Percentiles rank a stretch among this genome's conserved stretches.
Conservation (phyloP, 768 basidiomycete species). For the Pleurotus giganteus region DNA sequence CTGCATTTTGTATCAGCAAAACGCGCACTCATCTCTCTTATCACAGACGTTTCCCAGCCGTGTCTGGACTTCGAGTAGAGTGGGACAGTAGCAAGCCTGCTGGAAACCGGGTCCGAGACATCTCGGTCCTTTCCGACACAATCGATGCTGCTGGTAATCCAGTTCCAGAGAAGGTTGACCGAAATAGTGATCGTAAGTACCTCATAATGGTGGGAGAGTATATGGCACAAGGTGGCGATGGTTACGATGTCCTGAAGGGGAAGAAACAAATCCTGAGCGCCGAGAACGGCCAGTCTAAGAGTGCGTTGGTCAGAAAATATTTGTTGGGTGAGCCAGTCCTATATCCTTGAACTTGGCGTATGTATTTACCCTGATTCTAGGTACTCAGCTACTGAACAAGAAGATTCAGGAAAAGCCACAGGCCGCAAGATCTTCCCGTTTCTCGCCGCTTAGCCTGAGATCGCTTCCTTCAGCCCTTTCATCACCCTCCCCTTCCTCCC, state of each 20-base stretch:
- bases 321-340: constrained; percentile 58
- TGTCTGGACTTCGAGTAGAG: constrained; percentile 81
- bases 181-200: constrained; percentile 58
- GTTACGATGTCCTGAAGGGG: constrained; percentile 66
- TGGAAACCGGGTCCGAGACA: constrained; percentile 68
- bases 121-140: constrained; percentile 55
- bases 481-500: neutral
- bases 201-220: constrained; percentile 85
- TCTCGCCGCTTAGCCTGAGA: neutral
- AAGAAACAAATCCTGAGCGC: constrained; percentile 76
- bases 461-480: neutral
- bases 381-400: constrained; percentile 71
- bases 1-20: neutral
- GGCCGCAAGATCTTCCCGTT: constrained; percentile 1
- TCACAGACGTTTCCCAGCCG: constrained; percentile 79
- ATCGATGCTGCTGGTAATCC: constrained; percentile 23
- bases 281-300: constrained; percentile 79
- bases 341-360: neutral
- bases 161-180: constrained; percentile 46
- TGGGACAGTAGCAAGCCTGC: constrained; percentile 82
- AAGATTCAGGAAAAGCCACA: constrained; percentile 38
- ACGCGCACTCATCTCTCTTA: neutral
- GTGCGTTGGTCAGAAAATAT: constrained; percentile 77
- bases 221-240: constrained; percentile 82
- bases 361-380: constrained; percentile 32